A percentile compares a stretch with the other conserved stretches of the same genome.
Evolutionary conservation across 2,329 filamentous ascomycete species (phyloP).

Genomic region (Macroventuria anomochaeta): DNA sequence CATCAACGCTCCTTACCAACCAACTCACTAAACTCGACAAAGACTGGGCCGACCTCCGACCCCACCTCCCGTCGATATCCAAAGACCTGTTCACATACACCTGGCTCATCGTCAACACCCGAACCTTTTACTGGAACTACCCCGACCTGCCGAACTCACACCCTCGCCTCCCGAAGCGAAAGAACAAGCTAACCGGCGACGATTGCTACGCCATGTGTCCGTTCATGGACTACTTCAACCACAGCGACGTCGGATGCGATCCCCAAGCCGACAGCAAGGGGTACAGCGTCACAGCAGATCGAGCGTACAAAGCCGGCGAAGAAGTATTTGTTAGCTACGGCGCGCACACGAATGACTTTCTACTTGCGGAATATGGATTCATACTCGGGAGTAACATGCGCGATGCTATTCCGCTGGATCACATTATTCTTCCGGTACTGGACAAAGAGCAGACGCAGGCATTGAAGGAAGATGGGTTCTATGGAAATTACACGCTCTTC

Average conservation of each 20-base stretch:
- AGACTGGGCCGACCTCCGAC: conserved; percentile 57
- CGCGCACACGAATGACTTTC: conserved; percentile 72
- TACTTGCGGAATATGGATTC: conserved; percentile 71
- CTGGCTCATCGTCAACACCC: conserved; percentile 67
- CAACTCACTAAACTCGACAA: conserved; percentile 62
- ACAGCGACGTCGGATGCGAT: conserved; percentile 57
- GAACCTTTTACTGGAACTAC: conserved; percentile 65
- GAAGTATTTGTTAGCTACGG: conserved; percentile 76
- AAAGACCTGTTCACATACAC: conserved; percentile 59
- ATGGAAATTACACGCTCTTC: conserved; percentile 43
- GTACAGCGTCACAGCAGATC: conserved; percentile 63
- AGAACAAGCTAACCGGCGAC: conserved; percentile 50
- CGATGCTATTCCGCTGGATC: conserved; percentile 53
- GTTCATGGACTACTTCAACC: conserved; percentile 75
- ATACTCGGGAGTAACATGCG: conserved; percentile 46
- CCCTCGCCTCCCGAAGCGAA: conserved; percentile 52
- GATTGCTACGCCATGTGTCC: conserved; percentile 75
- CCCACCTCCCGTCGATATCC: conserved; percentile 53
- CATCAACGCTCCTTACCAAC: conserved; percentile 55
- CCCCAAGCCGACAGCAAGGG: conserved; percentile 59
- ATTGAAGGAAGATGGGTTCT: conserved; percentile 53
- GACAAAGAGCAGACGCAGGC: conserved; percentile 37
- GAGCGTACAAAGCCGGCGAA: conserved; percentile 61
- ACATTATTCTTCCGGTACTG: conserved; percentile 50
- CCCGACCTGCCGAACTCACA: conserved; percentile 48